A percentile compares a stretch with the other conserved stretches of the same genome.
Conservation (phyloP, 1,139 yeast species). For the Hansenula lynferdii region DNA sequence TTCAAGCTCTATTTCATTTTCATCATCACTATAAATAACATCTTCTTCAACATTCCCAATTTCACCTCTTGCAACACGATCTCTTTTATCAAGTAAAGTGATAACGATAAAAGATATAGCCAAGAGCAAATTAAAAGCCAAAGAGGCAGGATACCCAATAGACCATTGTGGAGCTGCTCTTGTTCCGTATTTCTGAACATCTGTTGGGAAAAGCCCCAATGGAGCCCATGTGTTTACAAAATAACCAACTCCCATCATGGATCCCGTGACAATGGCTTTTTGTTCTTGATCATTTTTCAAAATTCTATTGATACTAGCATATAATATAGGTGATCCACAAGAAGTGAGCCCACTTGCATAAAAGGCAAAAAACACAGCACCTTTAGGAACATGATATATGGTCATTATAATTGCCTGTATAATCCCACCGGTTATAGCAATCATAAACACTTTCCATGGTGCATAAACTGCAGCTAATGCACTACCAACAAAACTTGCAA, state of each 20-base stretch:
- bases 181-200: constrained; percentile 49
- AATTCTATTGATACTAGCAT: constrained; percentile 2
- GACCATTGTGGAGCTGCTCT: constrained; percentile 45
- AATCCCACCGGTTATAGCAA: constrained; percentile 9
- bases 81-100: not conserved
- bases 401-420: constrained; percentile 27
- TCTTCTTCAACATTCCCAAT: not conserved
- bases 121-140: not conserved
- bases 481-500: not conserved
- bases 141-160: constrained; percentile 33
- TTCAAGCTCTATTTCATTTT: not conserved
- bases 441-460: constrained; percentile 22
- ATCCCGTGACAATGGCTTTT: constrained; percentile 7
- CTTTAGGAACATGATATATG: constrained; percentile 30
- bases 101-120: not conserved
- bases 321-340: constrained; percentile 4
- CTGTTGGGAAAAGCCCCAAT: constrained; percentile 13
- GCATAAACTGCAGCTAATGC: constrained; percentile 8
- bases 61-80: not conserved
- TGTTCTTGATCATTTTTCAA: constrained; percentile 4
- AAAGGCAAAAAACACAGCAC: constrained; percentile 11
- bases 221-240: constrained; percentile 14
- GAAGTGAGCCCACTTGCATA: constrained; percentile 34
- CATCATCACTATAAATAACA: not conserved
- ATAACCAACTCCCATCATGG: constrained; percentile 8